Conservation (phyloP, 805 yeast species). For the Ogataea wickerhamii region DNA sequence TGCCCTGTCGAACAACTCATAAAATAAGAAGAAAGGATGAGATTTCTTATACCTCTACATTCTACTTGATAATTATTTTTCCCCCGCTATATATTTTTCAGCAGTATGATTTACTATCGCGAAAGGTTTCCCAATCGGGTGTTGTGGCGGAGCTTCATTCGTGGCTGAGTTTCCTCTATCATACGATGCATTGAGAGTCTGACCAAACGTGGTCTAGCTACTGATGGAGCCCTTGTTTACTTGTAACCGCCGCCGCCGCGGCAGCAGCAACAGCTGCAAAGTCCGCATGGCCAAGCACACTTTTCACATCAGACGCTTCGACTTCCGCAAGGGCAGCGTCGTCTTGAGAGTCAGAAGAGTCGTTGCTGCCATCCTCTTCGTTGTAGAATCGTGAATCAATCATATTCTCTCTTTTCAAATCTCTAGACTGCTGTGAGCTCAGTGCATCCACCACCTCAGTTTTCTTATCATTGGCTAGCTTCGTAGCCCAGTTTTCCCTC, state of each 20-base stretch:
- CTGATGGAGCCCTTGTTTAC: too few relatives aligned
- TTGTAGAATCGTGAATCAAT: conserved; percentile 8
- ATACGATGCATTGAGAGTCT: too few relatives aligned
- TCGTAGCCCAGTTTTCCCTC: conserved; percentile 38
- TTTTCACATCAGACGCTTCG: conserved; percentile 7
- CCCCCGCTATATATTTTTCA: too few relatives aligned
- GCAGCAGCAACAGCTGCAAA: conserved; percentile 34
- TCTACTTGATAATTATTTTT: too few relatives aligned
- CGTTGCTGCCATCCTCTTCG: conserved; percentile 8
- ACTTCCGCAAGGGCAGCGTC: background rate
- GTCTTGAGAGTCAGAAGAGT: conserved; percentile 1
- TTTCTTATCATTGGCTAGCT: conserved; percentile 20
- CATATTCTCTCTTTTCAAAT: conserved; percentile 1
- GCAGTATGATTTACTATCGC: too few relatives aligned
- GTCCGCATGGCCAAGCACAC: conserved; percentile 22
- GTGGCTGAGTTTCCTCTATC: too few relatives aligned
- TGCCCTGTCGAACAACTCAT: too few relatives aligned
- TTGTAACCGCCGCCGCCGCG: conserved; percentile 28
- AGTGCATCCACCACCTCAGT: conserved; percentile 9
- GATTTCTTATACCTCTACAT: too few relatives aligned
- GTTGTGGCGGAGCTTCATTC: too few relatives aligned
- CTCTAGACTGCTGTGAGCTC: conserved; percentile 3
- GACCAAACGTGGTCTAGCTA: too few relatives aligned
- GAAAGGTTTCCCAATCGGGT: too few relatives aligned
- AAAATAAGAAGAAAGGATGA: too few relatives aligned